Base-by-base conservation (phyloP, 2,329 filamentous ascomycete species). In the Neofusicoccum umdonicola region DNA sequence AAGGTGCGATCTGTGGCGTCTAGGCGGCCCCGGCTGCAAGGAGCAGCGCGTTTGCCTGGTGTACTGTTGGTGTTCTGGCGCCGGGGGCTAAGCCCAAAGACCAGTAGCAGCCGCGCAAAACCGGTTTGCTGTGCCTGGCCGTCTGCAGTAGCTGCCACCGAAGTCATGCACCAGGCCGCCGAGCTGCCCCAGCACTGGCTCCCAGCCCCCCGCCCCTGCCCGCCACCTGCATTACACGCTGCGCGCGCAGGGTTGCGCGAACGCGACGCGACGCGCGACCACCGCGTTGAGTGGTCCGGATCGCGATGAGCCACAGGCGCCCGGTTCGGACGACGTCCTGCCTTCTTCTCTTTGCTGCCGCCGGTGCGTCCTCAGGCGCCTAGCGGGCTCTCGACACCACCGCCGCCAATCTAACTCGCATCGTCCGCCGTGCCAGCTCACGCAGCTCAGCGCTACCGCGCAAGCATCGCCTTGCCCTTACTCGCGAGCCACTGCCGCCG, bases 11-110 rank as follows among this genome's bases (percentile, higher is more conserved):
- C 15, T 60, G 41, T 60, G 56, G 56, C 56, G 41, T 19, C 34
- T 13, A 34, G 42, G 42, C 27, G 39, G 39, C 31, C 11, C 31
- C 31, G 31, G 58, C 58, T 44, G 62, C 62, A 56, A 56, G 62
- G 50, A 64, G 35, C 9, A 51, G 51, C 51, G 62, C 52, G 62
- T 57, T 39, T 58, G 31, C 44, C 42, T 34, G 51, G 62, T 64
- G 62, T 64, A 19, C 42, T 37, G 41, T 48, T 64, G 62, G 62
- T 64, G 62, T 64, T 42, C 35, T 31, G 51, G 60, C 60, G 45
- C 35, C 47, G 61, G 50, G 50, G n/a, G 27, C 51, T 60, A 60
- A 47, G 9, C 56, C 27, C 5, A 37, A 35, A 11, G 6, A 6
- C 41, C 56, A 47, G 31, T 45, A 35, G 41, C 13, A 19, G 39